phyloP scores from a whole-genome alignment of 1,139 yeast species.

The Ashbya aceris region DNA sequence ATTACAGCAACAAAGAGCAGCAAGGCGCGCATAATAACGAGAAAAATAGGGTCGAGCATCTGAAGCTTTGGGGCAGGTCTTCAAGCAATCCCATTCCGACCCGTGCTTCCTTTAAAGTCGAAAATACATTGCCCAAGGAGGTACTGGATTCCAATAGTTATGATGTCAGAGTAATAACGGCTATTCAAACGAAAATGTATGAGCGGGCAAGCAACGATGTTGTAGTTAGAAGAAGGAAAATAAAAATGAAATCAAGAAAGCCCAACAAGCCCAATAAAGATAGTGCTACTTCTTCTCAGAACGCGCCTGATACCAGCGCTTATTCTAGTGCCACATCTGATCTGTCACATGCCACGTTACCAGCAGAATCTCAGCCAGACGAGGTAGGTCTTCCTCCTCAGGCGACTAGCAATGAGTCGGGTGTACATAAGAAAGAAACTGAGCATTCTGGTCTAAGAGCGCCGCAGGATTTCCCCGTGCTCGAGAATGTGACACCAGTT shows the following conservation, averaged over 20 bases:
- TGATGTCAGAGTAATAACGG: slow-evolving; percentile 21
- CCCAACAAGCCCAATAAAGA: neutral
- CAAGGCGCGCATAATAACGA: slow-evolving; percentile 6
- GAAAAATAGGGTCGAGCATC: slow-evolving; percentile 6
- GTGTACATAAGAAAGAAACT: neutral
- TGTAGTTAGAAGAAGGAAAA: slow-evolving; percentile 24
- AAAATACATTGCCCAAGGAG: slow-evolving; percentile 20
- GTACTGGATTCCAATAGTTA: slow-evolving; percentile 20
- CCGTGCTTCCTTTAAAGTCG: slow-evolving; percentile 5
- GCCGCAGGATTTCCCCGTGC: neutral
- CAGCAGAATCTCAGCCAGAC: neutral
- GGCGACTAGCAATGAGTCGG: neutral
- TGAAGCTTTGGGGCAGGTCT: slow-evolving; percentile 10
- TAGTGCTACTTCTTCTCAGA: neutral
- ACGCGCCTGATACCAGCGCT: neutral
- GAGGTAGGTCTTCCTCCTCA: neutral
- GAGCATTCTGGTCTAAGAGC: neutral
- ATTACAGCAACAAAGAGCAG: slow-evolving; percentile 14
- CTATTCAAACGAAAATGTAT: slow-evolving; percentile 25
- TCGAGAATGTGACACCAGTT: neutral
- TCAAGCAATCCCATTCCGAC: slow-evolving; percentile 2
- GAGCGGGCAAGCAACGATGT: slow-evolving; percentile 24
- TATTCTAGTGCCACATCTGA: neutral
- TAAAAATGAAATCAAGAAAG: slow-evolving; percentile 5
- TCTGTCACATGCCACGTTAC: neutral